phyloP scores from a whole-genome alignment of 768 basidiomycete species.

The Suillus subaureus region DNA sequence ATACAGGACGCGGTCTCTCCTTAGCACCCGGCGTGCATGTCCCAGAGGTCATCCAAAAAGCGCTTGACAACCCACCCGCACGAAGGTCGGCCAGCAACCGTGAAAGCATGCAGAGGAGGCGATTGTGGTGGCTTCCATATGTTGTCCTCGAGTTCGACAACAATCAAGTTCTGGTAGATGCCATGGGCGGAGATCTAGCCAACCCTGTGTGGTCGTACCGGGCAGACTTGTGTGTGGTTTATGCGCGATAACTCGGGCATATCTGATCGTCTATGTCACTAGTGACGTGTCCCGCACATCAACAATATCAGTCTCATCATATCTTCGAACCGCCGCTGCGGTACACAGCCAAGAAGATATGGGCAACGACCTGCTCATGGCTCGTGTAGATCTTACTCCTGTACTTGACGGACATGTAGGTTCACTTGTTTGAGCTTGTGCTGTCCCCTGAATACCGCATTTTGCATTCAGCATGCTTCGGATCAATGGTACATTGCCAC shows the following conservation, averaged over 20 bases:
- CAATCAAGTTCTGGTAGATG: slow-evolving; percentile 96
- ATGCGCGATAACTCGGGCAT: not conserved
- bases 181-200: slow-evolving; percentile 89
- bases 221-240: slow-evolving; percentile 81
- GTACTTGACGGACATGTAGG: slow-evolving; percentile 76
- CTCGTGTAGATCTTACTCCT: slow-evolving; percentile 88
- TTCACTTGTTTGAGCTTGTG: slow-evolving; percentile 11
- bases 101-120: slow-evolving; percentile 90
- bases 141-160: slow-evolving; percentile 98
- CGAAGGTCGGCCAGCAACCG: slow-evolving; percentile 71
- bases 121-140: slow-evolving; percentile 94
- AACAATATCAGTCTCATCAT: slow-evolving; percentile 89
- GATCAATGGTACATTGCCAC: slow-evolving; percentile 91
- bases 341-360: slow-evolving; percentile 84
- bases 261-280: slow-evolving; percentile 14
- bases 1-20: slow-evolving; percentile 72
- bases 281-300: slow-evolving; percentile 96
- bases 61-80: slow-evolving; percentile 64
- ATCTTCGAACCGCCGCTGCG: slow-evolving; percentile 80
- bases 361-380: slow-evolving; percentile 96
- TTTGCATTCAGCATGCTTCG: slow-evolving; percentile 60
- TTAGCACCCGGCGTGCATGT: slow-evolving; percentile 78
- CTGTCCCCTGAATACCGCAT: slow-evolving; percentile 15
- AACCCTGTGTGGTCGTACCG: slow-evolving; percentile 95
- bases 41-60: slow-evolving; percentile 84